Evolutionary conservation across 2,329 filamentous ascomycete species (phyloP).

Genomic region (Hymenoscyphus albidus): DNA sequence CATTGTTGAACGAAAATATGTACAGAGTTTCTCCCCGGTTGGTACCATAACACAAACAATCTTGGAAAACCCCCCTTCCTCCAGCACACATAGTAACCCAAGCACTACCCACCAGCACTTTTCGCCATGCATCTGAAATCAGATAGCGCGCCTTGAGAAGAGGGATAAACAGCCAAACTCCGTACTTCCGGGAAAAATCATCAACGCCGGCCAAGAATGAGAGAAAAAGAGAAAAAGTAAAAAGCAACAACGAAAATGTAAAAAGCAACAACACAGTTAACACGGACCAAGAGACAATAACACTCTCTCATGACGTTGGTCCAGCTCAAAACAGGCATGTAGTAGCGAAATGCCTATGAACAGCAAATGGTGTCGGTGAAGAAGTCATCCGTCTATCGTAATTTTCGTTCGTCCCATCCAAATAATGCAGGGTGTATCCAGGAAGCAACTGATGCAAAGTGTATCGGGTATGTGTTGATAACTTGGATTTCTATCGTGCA

Average conservation of each 20-base stretch:
- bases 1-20: constrained; percentile 23
- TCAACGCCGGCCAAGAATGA: background rate
- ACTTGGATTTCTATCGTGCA: constrained; percentile 26
- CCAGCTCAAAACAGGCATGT: constrained; percentile 20
- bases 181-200: background rate
- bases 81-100: constrained; percentile 10
- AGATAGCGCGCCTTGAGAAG: background rate
- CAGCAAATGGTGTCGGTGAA: constrained; percentile 19
- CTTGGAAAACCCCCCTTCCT: constrained; percentile 9
- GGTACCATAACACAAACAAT: constrained; percentile 5
- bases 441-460: constrained; percentile 29
- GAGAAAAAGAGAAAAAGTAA: constrained; percentile 25
- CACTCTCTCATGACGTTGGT: constrained; percentile 18
- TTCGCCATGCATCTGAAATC: constrained; percentile 1
- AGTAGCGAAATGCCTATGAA: constrained; percentile 22
- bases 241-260: constrained; percentile 27
- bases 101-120: background rate
- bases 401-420: constrained; percentile 35
- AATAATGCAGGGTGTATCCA: constrained; percentile 32
- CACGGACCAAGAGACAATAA: constrained; percentile 19
- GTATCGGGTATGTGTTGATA: constrained; percentile 26
- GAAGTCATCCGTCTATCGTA: constrained; percentile 32
- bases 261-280: constrained; percentile 26
- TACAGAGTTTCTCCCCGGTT: constrained; percentile 20
- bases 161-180: constrained; percentile 3